Percentiles rank a stretch among this genome's conserved stretches.
phyloP scores from a whole-genome alignment of 2,329 filamentous ascomycete genomes.

The Sodiomyces alkalinus region DNA sequence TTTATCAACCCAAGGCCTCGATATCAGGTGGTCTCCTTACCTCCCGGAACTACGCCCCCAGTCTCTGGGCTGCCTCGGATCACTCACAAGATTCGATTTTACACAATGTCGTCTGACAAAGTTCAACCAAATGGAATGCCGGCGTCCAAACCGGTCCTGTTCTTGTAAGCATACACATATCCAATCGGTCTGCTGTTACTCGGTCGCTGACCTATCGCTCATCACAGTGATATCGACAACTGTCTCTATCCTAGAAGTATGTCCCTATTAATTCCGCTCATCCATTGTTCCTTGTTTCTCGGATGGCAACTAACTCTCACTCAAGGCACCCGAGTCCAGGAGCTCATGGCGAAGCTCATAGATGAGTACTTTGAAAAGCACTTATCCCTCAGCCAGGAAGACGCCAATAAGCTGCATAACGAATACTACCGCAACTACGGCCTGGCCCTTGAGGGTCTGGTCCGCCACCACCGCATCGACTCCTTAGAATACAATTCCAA shows the following conservation, averaged over 20 bases:
- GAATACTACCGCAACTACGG: conserved; percentile 95
- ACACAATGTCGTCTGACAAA: neutral
- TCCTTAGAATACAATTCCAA: conserved; percentile 86
- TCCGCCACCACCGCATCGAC: conserved; percentile 88
- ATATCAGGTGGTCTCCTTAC: no score
- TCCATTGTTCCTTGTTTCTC: no score
- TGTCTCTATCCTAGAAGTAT: conserved; percentile 83
- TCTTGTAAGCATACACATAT: conserved; percentile 28
- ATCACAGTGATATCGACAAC: conserved; percentile 85
- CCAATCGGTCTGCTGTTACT: no score
- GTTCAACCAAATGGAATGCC: conserved; percentile 17
- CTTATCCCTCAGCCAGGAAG: conserved; percentile 56
- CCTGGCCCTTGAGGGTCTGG: conserved; percentile 89
- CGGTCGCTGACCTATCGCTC: conserved; percentile 1
- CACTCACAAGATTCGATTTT: no score
- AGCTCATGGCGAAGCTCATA: conserved; percentile 79
- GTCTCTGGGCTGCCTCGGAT: no score
- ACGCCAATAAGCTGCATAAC: conserved; percentile 73
- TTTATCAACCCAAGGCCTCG: no score
- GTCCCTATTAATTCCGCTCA: no score
- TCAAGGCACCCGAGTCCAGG: conserved; percentile 70
- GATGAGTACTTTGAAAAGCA: conserved; percentile 48
- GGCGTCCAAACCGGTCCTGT: conserved; percentile 23
- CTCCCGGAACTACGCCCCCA: no score
- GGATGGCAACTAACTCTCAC: no score